Evolutionary conservation across 2,329 filamentous ascomycete species (phyloP).

Genomic region (Magnaporthiopsis poae): DNA sequence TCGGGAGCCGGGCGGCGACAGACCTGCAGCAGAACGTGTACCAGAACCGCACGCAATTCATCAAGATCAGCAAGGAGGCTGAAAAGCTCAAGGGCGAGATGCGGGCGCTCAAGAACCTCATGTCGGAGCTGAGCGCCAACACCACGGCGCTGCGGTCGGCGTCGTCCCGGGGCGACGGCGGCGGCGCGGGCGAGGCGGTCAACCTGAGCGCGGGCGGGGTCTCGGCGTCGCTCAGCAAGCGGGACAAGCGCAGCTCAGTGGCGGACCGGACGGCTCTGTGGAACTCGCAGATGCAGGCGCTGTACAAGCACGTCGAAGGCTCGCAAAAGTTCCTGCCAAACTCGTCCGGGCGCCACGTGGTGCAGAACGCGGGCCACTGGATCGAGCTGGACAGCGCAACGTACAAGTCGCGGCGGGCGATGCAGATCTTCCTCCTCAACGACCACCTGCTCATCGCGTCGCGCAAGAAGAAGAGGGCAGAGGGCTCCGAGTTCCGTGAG

Average conservation of each 20-base stretch:
- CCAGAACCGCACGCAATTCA: constrained; percentile 95
- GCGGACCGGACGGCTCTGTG: constrained; percentile 56
- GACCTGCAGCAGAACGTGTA: constrained; percentile 93
- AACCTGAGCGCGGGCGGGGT: constrained; percentile 40
- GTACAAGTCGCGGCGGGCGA: constrained; percentile 81
- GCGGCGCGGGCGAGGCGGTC: constrained; percentile 26
- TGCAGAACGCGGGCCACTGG: constrained; percentile 87
- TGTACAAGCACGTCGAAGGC: constrained; percentile 96
- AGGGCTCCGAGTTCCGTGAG: constrained; percentile 46
- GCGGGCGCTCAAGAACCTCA: constrained; percentile 77
- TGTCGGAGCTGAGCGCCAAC: constrained; percentile 81
- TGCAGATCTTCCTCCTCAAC: constrained; percentile 87
- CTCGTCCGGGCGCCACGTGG: constrained; percentile 79
- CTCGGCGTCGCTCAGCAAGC: constrained; percentile 49
- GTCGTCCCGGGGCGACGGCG: constrained; percentile 30
- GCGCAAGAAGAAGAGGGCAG: constrained; percentile 81
- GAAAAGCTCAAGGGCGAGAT: constrained; percentile 96
- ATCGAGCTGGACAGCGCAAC: constrained; percentile 95
- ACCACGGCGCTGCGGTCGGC: constrained; percentile 55
- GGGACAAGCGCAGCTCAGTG: constrained; percentile 83
- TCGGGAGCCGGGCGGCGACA: constrained; percentile 67
- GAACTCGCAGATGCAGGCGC: constrained; percentile 64
- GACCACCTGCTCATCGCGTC: constrained; percentile 88
- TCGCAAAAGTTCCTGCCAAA: constrained; percentile 95
- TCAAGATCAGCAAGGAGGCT: constrained; percentile 97